Conservation (phyloP, 805 yeast genomes). For the Saccharomycopsis sp. region DNA sequence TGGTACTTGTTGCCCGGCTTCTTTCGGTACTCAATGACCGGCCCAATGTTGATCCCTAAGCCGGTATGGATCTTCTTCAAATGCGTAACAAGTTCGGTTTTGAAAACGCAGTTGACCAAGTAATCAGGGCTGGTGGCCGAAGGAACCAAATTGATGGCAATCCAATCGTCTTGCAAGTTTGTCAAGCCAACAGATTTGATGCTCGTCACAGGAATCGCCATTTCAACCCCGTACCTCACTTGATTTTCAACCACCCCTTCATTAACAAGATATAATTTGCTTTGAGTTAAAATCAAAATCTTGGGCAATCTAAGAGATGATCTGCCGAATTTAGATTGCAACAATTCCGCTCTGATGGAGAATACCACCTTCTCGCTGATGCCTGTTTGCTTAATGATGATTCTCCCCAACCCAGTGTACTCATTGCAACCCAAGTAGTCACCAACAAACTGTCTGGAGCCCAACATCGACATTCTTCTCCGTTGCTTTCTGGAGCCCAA, state of each 20-base stretch:
- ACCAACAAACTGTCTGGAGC: slow-evolving; percentile 87
- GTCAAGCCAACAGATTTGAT: slow-evolving; percentile 64
- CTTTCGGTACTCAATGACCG: slow-evolving; percentile 74
- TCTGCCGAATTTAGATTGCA: slow-evolving; percentile 84
- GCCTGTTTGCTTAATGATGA: slow-evolving; percentile 59
- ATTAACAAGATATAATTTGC: slow-evolving; percentile 58
- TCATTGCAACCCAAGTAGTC: slow-evolving; percentile 86
- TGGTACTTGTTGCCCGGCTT: slow-evolving; percentile 78
- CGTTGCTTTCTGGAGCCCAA: slow-evolving; percentile 77
- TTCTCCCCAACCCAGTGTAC: slow-evolving; percentile 59
- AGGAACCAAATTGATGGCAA: slow-evolving; percentile 50
- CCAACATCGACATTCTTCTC: slow-evolving; percentile 77
- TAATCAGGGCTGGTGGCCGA: slow-evolving; percentile 59
- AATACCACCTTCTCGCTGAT: slow-evolving; percentile 64
- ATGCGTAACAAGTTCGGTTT: slow-evolving; percentile 80
- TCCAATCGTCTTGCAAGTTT: slow-evolving; percentile 83
- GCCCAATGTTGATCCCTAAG: slow-evolving; percentile 55
- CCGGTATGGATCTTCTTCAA: slow-evolving; percentile 52
- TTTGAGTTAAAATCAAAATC: slow-evolving; percentile 58
- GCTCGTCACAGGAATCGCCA: slow-evolving; percentile 46
- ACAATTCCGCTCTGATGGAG: slow-evolving; percentile 72
- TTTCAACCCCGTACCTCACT: slow-evolving; percentile 52
- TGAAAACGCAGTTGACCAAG: slow-evolving; percentile 70
- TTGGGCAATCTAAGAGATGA: slow-evolving; percentile 75
- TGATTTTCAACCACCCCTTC: slow-evolving; percentile 62